Evolutionary conservation across 2,329 filamentous ascomycete species (phyloP).

Genomic region (Chaetomium sp.): DNA sequence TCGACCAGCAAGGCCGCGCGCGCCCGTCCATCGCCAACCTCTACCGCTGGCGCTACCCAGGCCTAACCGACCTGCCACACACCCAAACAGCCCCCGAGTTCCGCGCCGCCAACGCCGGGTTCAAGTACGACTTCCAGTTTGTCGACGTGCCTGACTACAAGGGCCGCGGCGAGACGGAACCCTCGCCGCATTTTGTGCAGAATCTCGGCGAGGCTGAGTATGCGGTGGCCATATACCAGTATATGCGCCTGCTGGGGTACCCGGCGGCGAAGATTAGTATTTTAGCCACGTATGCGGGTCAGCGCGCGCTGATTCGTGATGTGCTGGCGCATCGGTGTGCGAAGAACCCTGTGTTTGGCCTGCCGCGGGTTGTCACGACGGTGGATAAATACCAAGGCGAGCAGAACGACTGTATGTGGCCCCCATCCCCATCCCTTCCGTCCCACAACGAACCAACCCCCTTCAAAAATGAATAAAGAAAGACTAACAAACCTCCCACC

Average conservation of each 20-base stretch:
- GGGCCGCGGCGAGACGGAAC: slow-evolving; percentile 79
- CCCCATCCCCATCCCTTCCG: too few species aligned
- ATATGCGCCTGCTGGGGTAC: slow-evolving; percentile 94
- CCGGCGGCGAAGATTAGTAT: slow-evolving; percentile 79
- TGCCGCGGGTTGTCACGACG: slow-evolving; percentile 84
- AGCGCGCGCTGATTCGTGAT: slow-evolving; percentile 80
- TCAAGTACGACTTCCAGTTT: slow-evolving; percentile 93
- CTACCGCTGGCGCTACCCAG: slow-evolving; percentile 88
- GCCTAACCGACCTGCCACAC: slow-evolving; percentile 70
- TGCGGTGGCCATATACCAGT: slow-evolving; percentile 89
- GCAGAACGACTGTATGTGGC: slow-evolving; percentile 99
- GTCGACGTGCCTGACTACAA: slow-evolving; percentile 94
- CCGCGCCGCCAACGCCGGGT: slow-evolving; percentile 77
- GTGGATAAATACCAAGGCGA: slow-evolving; percentile 99
- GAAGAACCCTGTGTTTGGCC: slow-evolving; percentile 75
- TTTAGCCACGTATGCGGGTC: slow-evolving; percentile 87
- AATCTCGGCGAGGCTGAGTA: slow-evolving; percentile 97
- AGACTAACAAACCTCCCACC: neutral
- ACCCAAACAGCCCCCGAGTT: slow-evolving; percentile 67
- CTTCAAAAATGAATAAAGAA: neutral
- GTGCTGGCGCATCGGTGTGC: slow-evolving; percentile 79
- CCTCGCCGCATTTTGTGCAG: slow-evolving; percentile 89
- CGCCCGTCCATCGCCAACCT: slow-evolving; percentile 80
- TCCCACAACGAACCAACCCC: too few species aligned
- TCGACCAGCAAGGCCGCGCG: slow-evolving; percentile 90